Base-by-base conservation (phyloP, 106 monocot species). In the Dendrobium nobile region DNA sequence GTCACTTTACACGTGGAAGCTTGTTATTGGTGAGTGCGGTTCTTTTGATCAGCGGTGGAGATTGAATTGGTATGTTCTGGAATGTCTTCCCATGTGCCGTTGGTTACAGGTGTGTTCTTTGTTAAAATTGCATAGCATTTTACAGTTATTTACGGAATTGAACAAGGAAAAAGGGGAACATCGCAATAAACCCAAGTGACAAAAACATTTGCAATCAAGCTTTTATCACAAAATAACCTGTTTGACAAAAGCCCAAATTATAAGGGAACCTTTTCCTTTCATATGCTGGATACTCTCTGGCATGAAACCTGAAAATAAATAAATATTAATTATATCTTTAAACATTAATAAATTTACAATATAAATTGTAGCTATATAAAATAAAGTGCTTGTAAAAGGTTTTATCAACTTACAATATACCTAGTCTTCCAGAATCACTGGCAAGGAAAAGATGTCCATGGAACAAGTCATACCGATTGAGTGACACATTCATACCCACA, bases 401-500 rank as follows among this genome's bases (percentile, higher is more conserved):
- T 51, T 51, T 43, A 9, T 24, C 24, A 54, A 87, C 98, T 92
- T 81, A 99, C 98, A 99, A 78, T 79, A 99, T 93, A 41, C 98
- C 95, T 58, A 99, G 91, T 44, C 98, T 87, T 85, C 95, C 90
- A 31, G 91, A 82, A 67, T 80, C 73, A 61, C 87, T 54, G 31
- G 92, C 98, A 11, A 99, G 82, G 84, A 99, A 99, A 24, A 99
- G 78, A 82, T 99, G 98, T 67, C 98, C 98, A 85, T 99, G 98
- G 67, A 99, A 99, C 73, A 99, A 85, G 80, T 99, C 95, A 78
- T 93, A 99, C 3, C 98, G 95, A 82, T 78, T 91, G 28, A 99
- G 87, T 3, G 89, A 88, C 44, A 90, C 83, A 68, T 99, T 92
- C 61, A 99, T 84, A 31, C 98, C 98, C 41, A 93, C 82, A 47